Percentiles rank a stretch among this genome's conserved stretches.
Evolutionary conservation across 441 rosid genomes (phyloP).

Genomic region (Corymbia calophylla): DNA sequence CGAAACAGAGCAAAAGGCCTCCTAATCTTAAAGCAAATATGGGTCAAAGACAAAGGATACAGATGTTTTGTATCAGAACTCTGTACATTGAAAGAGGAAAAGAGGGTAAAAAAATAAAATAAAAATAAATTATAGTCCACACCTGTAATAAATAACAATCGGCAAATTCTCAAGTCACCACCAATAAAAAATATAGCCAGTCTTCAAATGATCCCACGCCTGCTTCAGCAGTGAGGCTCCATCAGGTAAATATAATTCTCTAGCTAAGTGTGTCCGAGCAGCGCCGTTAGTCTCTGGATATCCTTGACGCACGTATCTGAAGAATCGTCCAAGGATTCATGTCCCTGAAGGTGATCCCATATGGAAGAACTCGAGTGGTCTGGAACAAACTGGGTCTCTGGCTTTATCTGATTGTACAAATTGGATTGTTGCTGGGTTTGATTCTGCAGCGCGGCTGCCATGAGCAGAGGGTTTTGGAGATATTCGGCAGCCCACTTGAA

Average conservation of each 20-base stretch:
- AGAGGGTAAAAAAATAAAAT: neutral
- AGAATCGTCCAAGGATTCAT: neutral
- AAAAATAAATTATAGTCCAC: neutral
- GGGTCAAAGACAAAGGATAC: neutral
- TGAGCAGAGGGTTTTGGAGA: slow-evolving; percentile 27
- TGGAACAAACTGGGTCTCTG: slow-evolving; percentile 31
- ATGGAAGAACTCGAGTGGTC: neutral
- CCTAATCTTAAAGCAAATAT: neutral
- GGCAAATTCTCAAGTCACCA: neutral
- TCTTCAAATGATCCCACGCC: neutral
- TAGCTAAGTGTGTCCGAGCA: neutral
- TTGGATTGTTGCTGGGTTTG: slow-evolving; percentile 28
- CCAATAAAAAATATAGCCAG: neutral
- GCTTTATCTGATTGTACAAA: slow-evolving; percentile 39
- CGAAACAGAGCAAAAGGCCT: neutral
- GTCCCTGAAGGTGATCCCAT: neutral
- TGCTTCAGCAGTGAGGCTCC: neutral
- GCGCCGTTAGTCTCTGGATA: neutral
- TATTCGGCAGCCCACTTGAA: slow-evolving; percentile 43
- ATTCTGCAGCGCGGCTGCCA: slow-evolving; percentile 37
- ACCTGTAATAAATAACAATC: neutral
- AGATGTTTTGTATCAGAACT: neutral
- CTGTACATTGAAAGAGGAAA: neutral
- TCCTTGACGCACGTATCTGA: neutral
- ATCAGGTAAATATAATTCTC: neutral